Percentiles rank a stretch among this genome's conserved stretches.
Evolutionary conservation across 495 filamentous ascomycete species (phyloP).

Genomic region (Geopyxis carbonaria): DNA sequence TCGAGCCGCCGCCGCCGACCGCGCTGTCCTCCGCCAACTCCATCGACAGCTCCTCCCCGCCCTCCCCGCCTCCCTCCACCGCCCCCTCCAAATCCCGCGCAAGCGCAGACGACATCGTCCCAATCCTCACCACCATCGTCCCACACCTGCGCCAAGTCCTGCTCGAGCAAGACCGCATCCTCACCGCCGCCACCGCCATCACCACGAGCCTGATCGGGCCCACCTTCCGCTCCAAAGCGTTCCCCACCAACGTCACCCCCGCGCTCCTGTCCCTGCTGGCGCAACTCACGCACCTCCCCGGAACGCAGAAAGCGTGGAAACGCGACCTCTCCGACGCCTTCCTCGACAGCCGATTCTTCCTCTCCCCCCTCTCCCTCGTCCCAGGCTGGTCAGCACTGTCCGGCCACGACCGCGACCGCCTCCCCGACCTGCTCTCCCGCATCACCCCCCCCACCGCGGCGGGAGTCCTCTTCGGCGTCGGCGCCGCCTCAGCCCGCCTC

Average conservation of each 20-base stretch:
- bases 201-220: slow-evolving; percentile 71
- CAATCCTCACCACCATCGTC: slow-evolving; percentile 59
- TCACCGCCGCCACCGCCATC: slow-evolving; percentile 57
- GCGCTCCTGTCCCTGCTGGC: slow-evolving; percentile 56
- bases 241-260: slow-evolving; percentile 68
- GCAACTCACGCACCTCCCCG: slow-evolving; percentile 56
- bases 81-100: slow-evolving; percentile 26
- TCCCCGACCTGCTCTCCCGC: slow-evolving; percentile 61
- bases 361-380: slow-evolving; percentile 42
- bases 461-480: slow-evolving; percentile 94
- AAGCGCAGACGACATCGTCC: slow-evolving; percentile 55
- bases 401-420: slow-evolving; percentile 75
- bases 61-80: slow-evolving; percentile 6
- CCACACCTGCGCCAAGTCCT: slow-evolving; percentile 74
- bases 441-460: slow-evolving; percentile 79
- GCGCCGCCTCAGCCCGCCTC: slow-evolving; percentile 77
- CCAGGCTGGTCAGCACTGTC: slow-evolving; percentile 68
- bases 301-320: slow-evolving; percentile 77
- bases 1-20: slow-evolving; percentile 15
- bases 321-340: slow-evolving; percentile 85
- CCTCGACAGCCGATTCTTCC: slow-evolving; percentile 75
- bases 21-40: background rate
- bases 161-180: slow-evolving; percentile 68
- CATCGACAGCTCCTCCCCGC: slow-evolving; percentile 1
- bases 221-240: slow-evolving; percentile 64